Evolutionary conservation across 805 yeast species (phyloP).

Genomic region (Teunomyces stri): DNA sequence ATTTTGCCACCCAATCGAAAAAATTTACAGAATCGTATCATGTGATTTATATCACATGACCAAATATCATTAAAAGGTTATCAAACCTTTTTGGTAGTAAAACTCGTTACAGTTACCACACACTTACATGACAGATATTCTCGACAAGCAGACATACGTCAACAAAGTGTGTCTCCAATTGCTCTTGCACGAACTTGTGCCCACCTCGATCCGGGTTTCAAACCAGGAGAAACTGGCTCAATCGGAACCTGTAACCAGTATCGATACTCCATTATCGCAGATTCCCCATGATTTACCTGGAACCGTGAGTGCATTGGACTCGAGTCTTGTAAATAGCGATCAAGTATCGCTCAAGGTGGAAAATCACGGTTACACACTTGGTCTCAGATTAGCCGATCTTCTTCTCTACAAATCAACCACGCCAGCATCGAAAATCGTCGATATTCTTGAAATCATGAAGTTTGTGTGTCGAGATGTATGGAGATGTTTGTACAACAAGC

Average conservation of each 20-base stretch:
- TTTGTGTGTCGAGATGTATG: constrained; percentile 91
- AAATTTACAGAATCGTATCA: not conserved
- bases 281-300: constrained; percentile 41
- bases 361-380: constrained; percentile 67
- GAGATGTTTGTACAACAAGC: constrained; percentile 76
- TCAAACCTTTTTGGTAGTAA: not conserved
- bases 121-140: constrained; percentile 15
- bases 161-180: constrained; percentile 57
- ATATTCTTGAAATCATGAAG: constrained; percentile 81
- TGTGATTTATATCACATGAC: not conserved
- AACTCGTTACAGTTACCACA: not conserved
- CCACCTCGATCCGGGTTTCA: constrained; percentile 65
- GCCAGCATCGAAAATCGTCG: constrained; percentile 47
- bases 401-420: constrained; percentile 41
- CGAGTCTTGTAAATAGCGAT: constrained; percentile 36
- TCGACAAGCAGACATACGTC: constrained; percentile 39
- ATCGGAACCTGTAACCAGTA: constrained; percentile 16
- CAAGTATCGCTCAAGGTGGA: constrained; percentile 63
- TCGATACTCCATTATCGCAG: constrained; percentile 26
- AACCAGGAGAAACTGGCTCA: not conserved
- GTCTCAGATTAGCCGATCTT: constrained; percentile 53
- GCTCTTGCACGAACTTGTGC: constrained; percentile 73
- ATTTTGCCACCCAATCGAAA: not conserved
- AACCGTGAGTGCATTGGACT: constrained; percentile 38
- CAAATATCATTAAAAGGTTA: not conserved